Base-by-base conservation (phyloP, 208 protist genomes). In the Acanthamoeba sp. region DNA sequence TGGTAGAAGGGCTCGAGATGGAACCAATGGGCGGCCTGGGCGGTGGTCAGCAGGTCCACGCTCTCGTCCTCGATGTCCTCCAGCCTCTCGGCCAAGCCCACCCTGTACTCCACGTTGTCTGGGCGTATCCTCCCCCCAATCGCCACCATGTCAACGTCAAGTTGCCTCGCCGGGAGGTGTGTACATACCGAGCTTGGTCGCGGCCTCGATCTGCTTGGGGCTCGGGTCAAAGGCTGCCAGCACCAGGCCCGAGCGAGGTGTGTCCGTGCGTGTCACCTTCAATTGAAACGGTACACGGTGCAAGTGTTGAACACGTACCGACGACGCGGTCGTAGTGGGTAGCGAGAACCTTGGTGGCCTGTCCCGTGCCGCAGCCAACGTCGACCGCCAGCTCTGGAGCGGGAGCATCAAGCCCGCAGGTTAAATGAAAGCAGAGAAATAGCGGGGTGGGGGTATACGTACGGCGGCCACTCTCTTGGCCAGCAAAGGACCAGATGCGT, bases 321-420 rank as follows among this genome's bases (percentile, higher is more conserved):
- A 91, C 71, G 36, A 91, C 85, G 22, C 38, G 50, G 38, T 91
- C 57, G 32, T 71, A 91, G 42, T 71, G 85, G 52, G 57, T 32
- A 27, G 85, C n/a, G 20, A 91, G 59, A 18, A 73, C 85, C 27
- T 91, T 91, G 85, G 85, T 71, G n/a, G 42, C 85, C 36, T 91
- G 85, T 9, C 85, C 85, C n/a, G 85, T 71, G 32, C 85, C 85
- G 38, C 85, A 91, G 52, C 85, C 85, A 48, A 91, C 85, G 38
- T 91, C 85, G 40, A 91, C 85, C 59, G 85, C 85, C 85, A 91
- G 85, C 24, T 69, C 48, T 91, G 29, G 22, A 10, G 22, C 24
- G 29, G 64, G 10, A 29, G 16, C 64, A 10, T 36, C 20, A 12
- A 38, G 24, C 2, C 24, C 57, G n/a, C 62, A 71, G n/a, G 3